Evolutionary conservation across 768 basidiomycete species (phyloP).

Genomic region (Leccinum arenicola): DNA sequence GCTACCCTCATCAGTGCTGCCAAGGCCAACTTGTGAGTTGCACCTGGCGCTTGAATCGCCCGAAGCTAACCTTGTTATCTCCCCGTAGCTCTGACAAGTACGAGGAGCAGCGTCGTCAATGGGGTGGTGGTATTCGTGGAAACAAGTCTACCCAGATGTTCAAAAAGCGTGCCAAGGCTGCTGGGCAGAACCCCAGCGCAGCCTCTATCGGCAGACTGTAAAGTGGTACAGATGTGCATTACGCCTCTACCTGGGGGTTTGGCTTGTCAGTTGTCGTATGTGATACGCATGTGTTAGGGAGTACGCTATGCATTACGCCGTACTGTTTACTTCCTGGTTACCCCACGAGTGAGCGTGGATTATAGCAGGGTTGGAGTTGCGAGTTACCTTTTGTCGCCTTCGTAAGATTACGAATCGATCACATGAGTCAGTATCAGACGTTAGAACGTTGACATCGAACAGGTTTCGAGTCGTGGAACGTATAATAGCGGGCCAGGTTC

Average conservation of each 20-base stretch:
- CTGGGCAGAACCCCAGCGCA: conserved; percentile 62
- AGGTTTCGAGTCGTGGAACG: too few relatives aligned
- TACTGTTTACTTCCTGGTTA: conserved; percentile 2
- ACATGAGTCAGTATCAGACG: too few relatives aligned
- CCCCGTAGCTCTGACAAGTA: conserved; percentile 77
- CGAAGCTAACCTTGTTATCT: conserved; percentile 1
- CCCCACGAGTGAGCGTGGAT: conserved; percentile 3
- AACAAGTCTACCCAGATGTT: conserved; percentile 94
- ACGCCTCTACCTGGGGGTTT: background rate
- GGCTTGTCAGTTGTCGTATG: conserved; percentile 10
- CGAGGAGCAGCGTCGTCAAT: conserved; percentile 85
- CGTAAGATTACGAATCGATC: background rate
- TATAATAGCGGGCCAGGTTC: too few relatives aligned
- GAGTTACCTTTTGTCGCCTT: background rate
- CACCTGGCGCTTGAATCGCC: background rate
- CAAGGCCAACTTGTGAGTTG: conserved; percentile 93
- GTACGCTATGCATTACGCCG: conserved; percentile 16
- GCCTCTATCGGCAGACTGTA: conserved; percentile 65
- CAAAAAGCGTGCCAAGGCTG: conserved; percentile 89
- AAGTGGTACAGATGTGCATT: conserved; percentile 9
- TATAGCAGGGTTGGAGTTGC: background rate
- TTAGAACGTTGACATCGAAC: too few relatives aligned
- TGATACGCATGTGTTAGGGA: conserved; percentile 19
- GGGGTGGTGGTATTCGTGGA: conserved; percentile 96
- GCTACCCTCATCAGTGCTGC: conserved; percentile 89